Conservation (phyloP, 2,329 filamentous ascomycete species). For the Penicillium digitatum region DNA sequence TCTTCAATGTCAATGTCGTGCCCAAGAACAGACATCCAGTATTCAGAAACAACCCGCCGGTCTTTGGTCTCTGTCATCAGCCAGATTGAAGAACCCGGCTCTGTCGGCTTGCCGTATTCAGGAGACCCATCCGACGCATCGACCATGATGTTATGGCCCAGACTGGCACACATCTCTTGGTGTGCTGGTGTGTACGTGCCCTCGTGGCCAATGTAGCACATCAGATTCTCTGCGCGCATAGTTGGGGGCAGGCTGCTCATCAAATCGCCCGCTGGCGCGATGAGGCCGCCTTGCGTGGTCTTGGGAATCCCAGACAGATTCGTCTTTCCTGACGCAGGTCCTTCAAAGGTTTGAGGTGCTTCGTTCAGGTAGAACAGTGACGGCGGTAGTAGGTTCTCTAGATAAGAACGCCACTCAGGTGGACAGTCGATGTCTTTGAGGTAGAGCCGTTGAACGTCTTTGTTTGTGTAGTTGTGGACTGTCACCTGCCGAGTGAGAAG, state of each 20-base stretch:
- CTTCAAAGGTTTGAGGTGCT: constrained; percentile 58
- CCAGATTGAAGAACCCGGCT: constrained; percentile 88
- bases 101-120: constrained; percentile 65
- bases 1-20: constrained; percentile 97
- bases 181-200: constrained; percentile 95
- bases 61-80: constrained; percentile 98
- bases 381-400: constrained; percentile 73
- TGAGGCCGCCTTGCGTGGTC: constrained; percentile 51
- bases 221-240: constrained; percentile 93
- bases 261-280: constrained; percentile 76
- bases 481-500: constrained; percentile 80
- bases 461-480: constrained; percentile 69
- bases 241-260: constrained; percentile 86
- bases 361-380: constrained; percentile 89
- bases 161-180: constrained; percentile 92
- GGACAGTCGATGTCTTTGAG: constrained; percentile 97
- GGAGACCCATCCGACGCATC: constrained; percentile 67
- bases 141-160: constrained; percentile 98
- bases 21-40: constrained; percentile 86
- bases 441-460: constrained; percentile 80
- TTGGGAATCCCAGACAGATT: constrained; percentile 38
- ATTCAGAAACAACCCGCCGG: constrained; percentile 82
- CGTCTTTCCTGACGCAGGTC: constrained; percentile 51
- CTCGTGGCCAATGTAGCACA: constrained; percentile 98
- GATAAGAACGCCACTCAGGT: constrained; percentile 73